A percentile compares a stretch with the other conserved stretches of the same genome.
Conservation (phyloP, 148 eudicot species). For the Spergularia bocconei region DNA sequence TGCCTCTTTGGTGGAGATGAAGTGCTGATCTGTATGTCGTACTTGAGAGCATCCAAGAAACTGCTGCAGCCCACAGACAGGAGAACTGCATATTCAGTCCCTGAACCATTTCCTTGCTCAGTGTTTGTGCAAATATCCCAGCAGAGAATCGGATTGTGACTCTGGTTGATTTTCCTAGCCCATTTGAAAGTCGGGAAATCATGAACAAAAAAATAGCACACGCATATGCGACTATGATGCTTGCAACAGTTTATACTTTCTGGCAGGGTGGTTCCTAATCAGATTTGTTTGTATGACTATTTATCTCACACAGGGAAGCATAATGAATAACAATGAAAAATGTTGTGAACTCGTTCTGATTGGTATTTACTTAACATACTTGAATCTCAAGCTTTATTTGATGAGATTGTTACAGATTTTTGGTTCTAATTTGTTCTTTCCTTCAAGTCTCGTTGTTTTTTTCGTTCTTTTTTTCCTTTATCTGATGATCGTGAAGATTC, state of each 20-base stretch:
- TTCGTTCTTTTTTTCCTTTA: background rate
- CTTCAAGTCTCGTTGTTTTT: background rate
- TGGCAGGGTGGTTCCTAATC: background rate
- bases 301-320: background rate
- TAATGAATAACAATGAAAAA: background rate
- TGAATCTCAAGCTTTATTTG: background rate
- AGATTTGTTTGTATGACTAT: slow-evolving; percentile 2
- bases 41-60: background rate
- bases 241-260: background rate
- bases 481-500: background rate
- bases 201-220: background rate
- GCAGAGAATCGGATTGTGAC: background rate
- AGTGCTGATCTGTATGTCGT: background rate
- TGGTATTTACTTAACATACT: background rate
- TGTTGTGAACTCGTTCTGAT: background rate
- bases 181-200: background rate
- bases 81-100: background rate
- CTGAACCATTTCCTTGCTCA: background rate
- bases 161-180: background rate
- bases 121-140: background rate
- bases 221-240: background rate
- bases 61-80: slow-evolving; percentile 4
- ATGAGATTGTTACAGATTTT: background rate
- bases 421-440: background rate
- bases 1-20: slow-evolving; percentile 3